A percentile compares a stretch with the other conserved stretches of the same genome.
Evolutionary conservation across 1,284 basidiomycete genomes (phyloP).

Genomic region (Sporisorium iseilematis-ciliati): DNA sequence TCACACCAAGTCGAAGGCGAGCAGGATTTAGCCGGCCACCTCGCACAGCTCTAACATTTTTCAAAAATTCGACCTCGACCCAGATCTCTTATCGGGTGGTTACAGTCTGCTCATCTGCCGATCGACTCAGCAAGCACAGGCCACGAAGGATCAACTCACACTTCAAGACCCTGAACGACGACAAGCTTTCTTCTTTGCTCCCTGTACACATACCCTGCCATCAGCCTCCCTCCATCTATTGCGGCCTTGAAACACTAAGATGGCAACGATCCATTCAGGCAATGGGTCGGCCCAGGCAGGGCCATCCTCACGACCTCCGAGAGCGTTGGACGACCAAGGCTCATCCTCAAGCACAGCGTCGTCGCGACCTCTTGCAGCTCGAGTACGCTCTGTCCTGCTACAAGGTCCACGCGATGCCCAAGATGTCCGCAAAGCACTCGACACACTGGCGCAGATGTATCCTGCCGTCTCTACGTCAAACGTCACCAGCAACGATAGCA

Average conservation of each 20-base stretch:
- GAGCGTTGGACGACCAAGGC: not conserved
- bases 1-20: not conserved
- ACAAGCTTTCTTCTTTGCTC: not conserved
- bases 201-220: not conserved
- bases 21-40: not conserved
- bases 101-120: not conserved
- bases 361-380: slow-evolving; percentile 28
- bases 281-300: slow-evolving; percentile 7
- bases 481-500: not conserved
- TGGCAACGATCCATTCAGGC: slow-evolving; percentile 13
- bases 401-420: slow-evolving; percentile 25
- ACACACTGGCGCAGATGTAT: slow-evolving; percentile 44
- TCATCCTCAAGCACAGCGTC: slow-evolving; percentile 12
- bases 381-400: slow-evolving; percentile 36
- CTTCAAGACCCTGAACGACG: slow-evolving; percentile 2
- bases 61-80: too few species aligned
- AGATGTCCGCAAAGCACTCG: slow-evolving; percentile 24
- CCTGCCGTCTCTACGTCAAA: slow-evolving; percentile 6
- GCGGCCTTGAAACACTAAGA: not conserved
- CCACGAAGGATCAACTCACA: slow-evolving; percentile 12
- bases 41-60: not conserved
- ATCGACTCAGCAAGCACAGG: slow-evolving; percentile 25
- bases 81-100: not conserved
- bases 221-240: not conserved
- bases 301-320: slow-evolving; percentile 7